Conservation (phyloP, 2,329 filamentous ascomycete species). For the Colletotrichum sp. region DNA sequence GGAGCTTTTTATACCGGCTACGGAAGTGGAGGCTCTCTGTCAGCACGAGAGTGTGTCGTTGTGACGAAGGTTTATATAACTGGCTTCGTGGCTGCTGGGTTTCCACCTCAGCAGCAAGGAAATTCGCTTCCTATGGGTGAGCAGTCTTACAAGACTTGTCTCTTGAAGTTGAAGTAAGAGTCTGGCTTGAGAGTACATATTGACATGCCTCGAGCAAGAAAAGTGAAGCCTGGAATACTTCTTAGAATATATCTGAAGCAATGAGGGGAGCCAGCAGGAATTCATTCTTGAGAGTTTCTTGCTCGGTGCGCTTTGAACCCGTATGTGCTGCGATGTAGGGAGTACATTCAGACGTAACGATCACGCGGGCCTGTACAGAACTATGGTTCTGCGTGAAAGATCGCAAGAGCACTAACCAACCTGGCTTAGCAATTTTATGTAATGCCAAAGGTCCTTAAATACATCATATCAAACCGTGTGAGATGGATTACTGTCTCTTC, state of each 20-base stretch:
- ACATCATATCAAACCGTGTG: not conserved
- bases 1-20: not conserved
- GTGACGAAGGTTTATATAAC: accelerated
- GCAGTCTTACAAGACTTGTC: no score
- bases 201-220: not conserved
- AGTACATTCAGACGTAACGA: no score
- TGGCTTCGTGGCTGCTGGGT: accelerated
- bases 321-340: not conserved
- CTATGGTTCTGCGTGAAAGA: not conserved
- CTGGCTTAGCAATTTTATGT: accelerated
- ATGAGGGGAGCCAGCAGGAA: not conserved
- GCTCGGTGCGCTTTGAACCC: no score
- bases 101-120: not conserved
- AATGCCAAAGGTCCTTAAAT: not conserved
- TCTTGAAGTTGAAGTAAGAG: no score
- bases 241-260: not conserved
- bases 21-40: not conserved
- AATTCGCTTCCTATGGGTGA: no score
- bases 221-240: accelerated
- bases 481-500: accelerated
- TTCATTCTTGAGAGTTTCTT: no score
- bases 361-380: no score
- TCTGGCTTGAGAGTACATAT: accelerated
- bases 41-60: accelerated
- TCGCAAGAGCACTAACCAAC: accelerated